Conservation (phyloP, 306 rosid species). For the Quercus suber region DNA sequence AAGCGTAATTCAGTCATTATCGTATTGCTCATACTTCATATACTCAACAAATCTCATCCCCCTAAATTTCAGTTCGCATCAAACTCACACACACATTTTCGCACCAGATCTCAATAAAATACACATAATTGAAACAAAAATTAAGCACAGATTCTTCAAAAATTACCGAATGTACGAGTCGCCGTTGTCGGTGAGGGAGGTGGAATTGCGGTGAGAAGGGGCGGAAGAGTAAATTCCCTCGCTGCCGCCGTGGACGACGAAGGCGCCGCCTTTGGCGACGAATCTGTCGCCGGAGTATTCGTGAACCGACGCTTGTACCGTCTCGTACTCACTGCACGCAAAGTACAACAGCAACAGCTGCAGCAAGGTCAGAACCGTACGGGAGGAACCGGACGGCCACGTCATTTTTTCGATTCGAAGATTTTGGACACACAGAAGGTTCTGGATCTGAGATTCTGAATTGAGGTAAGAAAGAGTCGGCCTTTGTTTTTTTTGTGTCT, state of each 20-base stretch:
- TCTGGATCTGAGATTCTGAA: no score
- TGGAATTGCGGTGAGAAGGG: slow-evolving; percentile 24
- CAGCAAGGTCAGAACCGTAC: slow-evolving; percentile 30
- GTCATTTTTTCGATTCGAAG: slow-evolving; percentile 28
- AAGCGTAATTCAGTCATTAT: neutral
- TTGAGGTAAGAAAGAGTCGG: no score
- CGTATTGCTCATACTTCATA: neutral
- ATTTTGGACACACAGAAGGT: slow-evolving; percentile 12
- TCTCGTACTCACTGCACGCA: neutral
- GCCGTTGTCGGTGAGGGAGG: slow-evolving; percentile 37
- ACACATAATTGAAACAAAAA: neutral
- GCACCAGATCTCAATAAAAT: neutral
- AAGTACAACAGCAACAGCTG: slow-evolving; percentile 22
- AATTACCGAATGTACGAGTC: slow-evolving; percentile 71
- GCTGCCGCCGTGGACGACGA: slow-evolving; percentile 90
- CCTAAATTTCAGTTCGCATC: neutral
- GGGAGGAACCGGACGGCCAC: slow-evolving; percentile 11
- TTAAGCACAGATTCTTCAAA: neutral
- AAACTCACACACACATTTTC: neutral
- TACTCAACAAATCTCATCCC: neutral
- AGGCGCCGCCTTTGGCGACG: slow-evolving; percentile 76
- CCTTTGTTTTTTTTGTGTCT: no score
- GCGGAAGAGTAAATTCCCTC: slow-evolving; percentile 88
- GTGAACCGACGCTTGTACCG: slow-evolving; percentile 75
- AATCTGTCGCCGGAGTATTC: slow-evolving; percentile 59